Evolutionary conservation across 2,329 filamentous ascomycete genomes (phyloP).

Genomic region (Endocalyx cinctus): DNA sequence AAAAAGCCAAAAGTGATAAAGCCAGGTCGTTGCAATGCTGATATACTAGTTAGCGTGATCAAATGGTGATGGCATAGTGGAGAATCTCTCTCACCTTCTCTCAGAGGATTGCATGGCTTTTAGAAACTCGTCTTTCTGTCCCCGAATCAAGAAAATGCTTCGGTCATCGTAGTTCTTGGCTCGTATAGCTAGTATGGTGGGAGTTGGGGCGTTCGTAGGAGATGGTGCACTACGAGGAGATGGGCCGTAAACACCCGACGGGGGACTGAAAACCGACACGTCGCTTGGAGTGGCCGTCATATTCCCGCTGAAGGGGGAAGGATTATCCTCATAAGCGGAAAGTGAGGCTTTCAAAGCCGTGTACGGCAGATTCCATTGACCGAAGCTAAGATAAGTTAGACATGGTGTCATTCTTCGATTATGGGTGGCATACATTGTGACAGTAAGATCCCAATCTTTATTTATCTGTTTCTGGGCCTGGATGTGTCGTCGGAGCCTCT

Average conservation of each 20-base stretch:
- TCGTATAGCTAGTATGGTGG: conserved; percentile 12
- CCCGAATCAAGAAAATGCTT: conserved; percentile 22
- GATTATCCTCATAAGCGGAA: too few species aligned
- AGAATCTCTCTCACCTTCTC: conserved; percentile 4
- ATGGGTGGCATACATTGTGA: background rate
- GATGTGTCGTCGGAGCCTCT: conserved; percentile 21
- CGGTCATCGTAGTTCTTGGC: conserved; percentile 16
- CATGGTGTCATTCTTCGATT: background rate
- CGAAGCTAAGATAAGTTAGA: conserved; percentile 1
- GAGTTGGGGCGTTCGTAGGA: conserved; percentile 18
- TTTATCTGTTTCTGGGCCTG: conserved; percentile 5
- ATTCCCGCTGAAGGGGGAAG: conserved; percentile 2
- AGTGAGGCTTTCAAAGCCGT: conserved; percentile 1
- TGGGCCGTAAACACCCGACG: background rate
- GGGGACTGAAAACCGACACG: conserved; percentile 10
- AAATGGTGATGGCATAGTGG: background rate
- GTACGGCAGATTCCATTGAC: conserved; percentile 3
- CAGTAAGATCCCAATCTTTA: background rate
- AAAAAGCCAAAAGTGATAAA: conserved; percentile 30
- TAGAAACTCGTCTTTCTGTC: conserved; percentile 21
- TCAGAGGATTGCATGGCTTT: conserved; percentile 19
- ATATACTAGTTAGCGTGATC: conserved; percentile 14
- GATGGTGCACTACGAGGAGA: conserved; percentile 13
- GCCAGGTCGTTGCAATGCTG: conserved; percentile 20
- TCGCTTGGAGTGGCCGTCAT: conserved; percentile 17